A percentile compares a stretch with the other conserved stretches of the same genome.
Conservation (phyloP, 176 grass and related monocot genomes). For the Miscanthus lutarioriparius region DNA sequence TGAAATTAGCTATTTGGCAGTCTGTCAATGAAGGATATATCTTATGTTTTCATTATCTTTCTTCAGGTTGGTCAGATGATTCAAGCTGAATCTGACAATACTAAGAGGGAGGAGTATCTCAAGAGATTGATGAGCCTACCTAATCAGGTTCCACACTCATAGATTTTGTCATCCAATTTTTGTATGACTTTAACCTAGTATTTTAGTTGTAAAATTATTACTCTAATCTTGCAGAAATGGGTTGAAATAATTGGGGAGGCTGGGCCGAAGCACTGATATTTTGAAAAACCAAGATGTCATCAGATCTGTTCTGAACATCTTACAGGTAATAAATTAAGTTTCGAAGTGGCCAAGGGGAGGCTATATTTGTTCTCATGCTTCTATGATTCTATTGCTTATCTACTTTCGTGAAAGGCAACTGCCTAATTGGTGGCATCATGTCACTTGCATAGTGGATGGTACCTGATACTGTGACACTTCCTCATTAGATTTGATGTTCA, state of each 20-base stretch:
- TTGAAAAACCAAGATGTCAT: slow-evolving; percentile 98
- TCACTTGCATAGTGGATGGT: neutral
- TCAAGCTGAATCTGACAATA: slow-evolving; percentile 90
- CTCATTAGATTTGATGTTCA: neutral
- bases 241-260: slow-evolving; percentile 98
- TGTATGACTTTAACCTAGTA: neutral
- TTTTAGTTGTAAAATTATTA: slow-evolving; percentile 6
- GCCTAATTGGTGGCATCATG: neutral
- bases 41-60: slow-evolving; percentile 15
- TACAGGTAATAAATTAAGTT: slow-evolving; percentile 79
- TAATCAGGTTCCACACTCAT: slow-evolving; percentile 58
- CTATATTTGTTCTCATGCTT: neutral
- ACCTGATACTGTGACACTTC: neutral
- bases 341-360: neutral
- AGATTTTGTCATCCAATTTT: neutral
- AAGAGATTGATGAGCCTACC: slow-evolving; percentile 99
- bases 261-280: slow-evolving; percentile 79
- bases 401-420: neutral
- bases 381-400: neutral
- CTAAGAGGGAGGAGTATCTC: slow-evolving; percentile 97
- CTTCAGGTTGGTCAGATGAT: slow-evolving; percentile 85
- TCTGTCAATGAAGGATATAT: neutral
- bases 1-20: neutral
- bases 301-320: slow-evolving; percentile 95
- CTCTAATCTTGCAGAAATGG: slow-evolving; percentile 78